Evolutionary conservation across 108 stramenopile genomes (phyloP).

Genomic region (Cyclostephanos tholiformis): DNA sequence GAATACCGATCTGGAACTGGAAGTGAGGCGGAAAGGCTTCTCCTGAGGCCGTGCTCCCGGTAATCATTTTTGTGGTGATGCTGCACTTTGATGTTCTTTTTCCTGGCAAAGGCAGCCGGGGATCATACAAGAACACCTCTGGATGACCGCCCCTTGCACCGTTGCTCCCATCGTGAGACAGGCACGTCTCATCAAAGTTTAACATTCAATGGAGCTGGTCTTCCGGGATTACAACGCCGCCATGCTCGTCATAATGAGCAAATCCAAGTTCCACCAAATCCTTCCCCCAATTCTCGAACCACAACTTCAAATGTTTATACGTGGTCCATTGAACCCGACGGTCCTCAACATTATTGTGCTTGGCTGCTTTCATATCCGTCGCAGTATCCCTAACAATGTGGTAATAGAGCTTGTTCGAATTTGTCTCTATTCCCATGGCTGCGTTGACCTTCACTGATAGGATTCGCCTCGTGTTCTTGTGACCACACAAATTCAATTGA

Average conservation of each 20-base stretch:
- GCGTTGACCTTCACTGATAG: not conserved
- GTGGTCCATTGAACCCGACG: not conserved
- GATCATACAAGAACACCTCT: conserved; percentile 9
- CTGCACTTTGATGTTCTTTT: conserved; percentile 6
- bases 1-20: not conserved
- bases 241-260: conserved; percentile 1
- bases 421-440: too few relatives aligned
- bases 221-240: not conserved
- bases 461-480: conserved; percentile 4
- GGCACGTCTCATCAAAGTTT: conserved; percentile 19
- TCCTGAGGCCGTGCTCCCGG: conserved; percentile 15
- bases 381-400: too few relatives aligned
- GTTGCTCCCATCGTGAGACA: conserved; percentile 16
- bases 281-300: too few relatives aligned
- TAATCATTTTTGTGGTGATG: conserved; percentile 6
- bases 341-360: not conserved
- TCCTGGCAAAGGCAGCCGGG: conserved; percentile 8
- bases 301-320: too few relatives aligned
- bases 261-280: not conserved
- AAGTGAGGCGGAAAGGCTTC: conserved; percentile 1
- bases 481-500: not conserved
- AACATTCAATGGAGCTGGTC: conserved; percentile 18
- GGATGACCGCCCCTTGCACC: conserved; percentile 16
- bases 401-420: too few relatives aligned
- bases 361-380: too few relatives aligned